Evolutionary conservation across 2,329 filamentous ascomycete genomes (phyloP), one percentile per base, ranked within the genome.

Genomic region (Trichoderma hamatum): DNA sequence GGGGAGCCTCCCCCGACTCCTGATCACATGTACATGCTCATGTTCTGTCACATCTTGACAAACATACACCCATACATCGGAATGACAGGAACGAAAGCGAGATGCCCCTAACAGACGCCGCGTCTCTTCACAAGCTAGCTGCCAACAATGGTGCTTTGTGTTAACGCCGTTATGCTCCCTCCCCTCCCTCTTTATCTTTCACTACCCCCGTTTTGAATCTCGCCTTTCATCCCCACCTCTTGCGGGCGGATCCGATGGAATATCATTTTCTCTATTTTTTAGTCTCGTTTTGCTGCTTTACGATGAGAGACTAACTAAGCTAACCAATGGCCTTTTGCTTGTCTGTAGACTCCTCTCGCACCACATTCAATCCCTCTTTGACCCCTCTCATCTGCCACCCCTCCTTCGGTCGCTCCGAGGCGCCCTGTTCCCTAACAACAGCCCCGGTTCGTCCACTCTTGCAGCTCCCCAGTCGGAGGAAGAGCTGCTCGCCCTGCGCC

Each of bases 341-440:
- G 72, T 75, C 69, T 52, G 75, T 79, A 91, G 85, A 81, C 84
- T 86, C 70, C 80, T 91, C 72, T 89, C 87, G 65, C 81, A 89
- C 78, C 81, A 83, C 74, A 84, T 89, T 72, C 82, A 83, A 72
- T 81, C 80, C 76, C 77, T 92, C 70, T 83, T 93, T 71, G 86
- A 90, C 80, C 84, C 89, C 73, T 84, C 85, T 71, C 84, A 87
- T 73, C 83, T 94, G 68, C 89, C 92, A 77, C 84, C 84, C 77
- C 80, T 92, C 73, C 86, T 95, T 75, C 88, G 89, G 77, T 86
- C 89, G 73, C 85, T 92, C 75, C 92, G 96, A 77, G 88, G 87
- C 75, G 88, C 92, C 70, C 83, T 98, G 68, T 98, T 97, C 78
- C 95, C 96, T 73, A 91, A 93, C 80, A 96, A 96, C 80, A 84